Conservation (phyloP, 2,329 filamentous ascomycete genomes). For the Sarocladium kiliense region DNA sequence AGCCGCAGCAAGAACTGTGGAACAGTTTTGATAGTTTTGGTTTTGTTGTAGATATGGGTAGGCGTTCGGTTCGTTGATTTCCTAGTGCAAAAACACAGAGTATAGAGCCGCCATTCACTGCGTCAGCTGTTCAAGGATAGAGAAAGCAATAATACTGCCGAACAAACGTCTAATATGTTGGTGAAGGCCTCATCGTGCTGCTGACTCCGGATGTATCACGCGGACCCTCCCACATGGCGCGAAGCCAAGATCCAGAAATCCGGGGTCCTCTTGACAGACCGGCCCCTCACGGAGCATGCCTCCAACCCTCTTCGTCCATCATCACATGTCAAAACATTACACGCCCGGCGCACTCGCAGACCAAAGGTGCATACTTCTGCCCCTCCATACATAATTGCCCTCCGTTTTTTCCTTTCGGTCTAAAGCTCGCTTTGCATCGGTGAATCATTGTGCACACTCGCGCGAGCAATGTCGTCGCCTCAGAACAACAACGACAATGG, state of each 20-base stretch:
- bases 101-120: not conserved
- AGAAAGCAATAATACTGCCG: too few relatives aligned
- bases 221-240: not conserved
- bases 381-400: not conserved
- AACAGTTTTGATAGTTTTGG: not conserved
- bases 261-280: not conserved
- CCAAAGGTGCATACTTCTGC: not conserved
- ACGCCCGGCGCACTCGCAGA: not conserved
- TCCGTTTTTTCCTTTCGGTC: not conserved
- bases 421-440: not conserved
- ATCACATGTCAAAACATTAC: constrained; percentile 4
- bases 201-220: not conserved
- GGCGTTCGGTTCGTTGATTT: not conserved
- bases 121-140: not conserved
- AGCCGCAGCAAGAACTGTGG: too few relatives aligned
- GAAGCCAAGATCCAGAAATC: constrained; percentile 4
- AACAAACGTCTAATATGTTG: too few relatives aligned
- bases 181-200: too few relatives aligned
- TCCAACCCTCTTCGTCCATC: not conserved
- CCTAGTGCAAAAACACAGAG: not conserved
- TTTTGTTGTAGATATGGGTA: not conserved
- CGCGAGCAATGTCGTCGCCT: constrained; percentile 14
- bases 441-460: not conserved
- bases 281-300: not conserved
- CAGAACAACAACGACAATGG: constrained; percentile 12